phyloP scores from a whole-genome alignment of 2,329 filamentous ascomycete genomes.

The Pseudogymnoascus sp. region DNA sequence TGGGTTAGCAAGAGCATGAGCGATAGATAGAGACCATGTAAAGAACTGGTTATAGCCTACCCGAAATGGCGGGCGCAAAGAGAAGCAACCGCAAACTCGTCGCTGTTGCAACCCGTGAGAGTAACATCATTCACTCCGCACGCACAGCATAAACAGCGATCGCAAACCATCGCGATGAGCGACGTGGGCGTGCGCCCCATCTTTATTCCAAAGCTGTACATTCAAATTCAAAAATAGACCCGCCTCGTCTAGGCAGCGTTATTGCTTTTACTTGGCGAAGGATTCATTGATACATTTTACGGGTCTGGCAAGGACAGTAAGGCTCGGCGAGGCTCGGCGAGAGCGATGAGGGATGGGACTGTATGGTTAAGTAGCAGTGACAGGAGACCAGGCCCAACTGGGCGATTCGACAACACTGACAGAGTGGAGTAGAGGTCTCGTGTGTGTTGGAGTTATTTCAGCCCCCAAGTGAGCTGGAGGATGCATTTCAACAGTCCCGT shows the following conservation, averaged over 20 bases:
- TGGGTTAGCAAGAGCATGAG: not conserved
- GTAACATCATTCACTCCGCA: not conserved
- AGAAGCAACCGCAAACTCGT: not conserved
- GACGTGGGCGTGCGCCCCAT: not conserved
- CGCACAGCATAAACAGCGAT: not conserved
- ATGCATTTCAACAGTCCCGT: not conserved
- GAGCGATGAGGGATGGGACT: not conserved
- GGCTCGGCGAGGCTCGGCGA: not conserved
- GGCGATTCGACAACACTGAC: not conserved
- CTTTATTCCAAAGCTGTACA: not conserved
- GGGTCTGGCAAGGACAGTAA: not conserved
- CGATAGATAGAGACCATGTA: not conserved
- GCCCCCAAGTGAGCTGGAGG: slow-evolving; percentile 45
- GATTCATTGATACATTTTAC: not conserved
- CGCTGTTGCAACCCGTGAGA: not conserved
- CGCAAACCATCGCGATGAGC: not conserved
- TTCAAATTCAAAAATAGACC: not conserved
- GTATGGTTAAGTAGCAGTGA: not conserved
- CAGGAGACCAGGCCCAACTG: not conserved
- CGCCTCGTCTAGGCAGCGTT: not conserved
- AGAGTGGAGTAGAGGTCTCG: not conserved
- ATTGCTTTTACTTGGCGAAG: not conserved
- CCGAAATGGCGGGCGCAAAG: not conserved
- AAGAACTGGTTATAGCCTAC: not conserved
- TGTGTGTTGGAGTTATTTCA: slow-evolving; percentile 36